Conservation (phyloP, 1,139 yeast species). For the Hemisphaericaspora xylofermentans region DNA sequence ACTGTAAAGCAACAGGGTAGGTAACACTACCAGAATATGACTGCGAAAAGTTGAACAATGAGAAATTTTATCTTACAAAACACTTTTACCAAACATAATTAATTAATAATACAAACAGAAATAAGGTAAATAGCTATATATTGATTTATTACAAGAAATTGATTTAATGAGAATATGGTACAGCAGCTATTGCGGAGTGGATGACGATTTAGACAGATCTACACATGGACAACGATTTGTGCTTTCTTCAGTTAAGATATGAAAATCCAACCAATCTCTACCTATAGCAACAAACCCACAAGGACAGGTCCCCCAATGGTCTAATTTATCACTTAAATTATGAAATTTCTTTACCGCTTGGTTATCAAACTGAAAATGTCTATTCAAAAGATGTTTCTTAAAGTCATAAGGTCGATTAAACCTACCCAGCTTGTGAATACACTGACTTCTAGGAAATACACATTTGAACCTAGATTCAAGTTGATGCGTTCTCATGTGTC, state of each 20-base stretch:
- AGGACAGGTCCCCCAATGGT: slow-evolving; percentile 53
- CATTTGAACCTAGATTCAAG: slow-evolving; percentile 57
- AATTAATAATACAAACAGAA: no score
- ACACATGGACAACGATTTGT: slow-evolving; percentile 31
- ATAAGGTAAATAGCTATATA: no score
- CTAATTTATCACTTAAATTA: slow-evolving; percentile 54
- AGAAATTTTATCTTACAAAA: no score
- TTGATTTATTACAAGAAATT: no score
- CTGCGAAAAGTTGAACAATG: no score
- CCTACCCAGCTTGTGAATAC: slow-evolving; percentile 61
- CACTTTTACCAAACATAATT: no score
- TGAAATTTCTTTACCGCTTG: slow-evolving; percentile 47
- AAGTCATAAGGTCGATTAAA: slow-evolving; percentile 71
- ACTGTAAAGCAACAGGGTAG: no score
- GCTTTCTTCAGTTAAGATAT: slow-evolving; percentile 40
- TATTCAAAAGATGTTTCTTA: slow-evolving; percentile 64
- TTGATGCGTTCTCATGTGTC: slow-evolving; percentile 68
- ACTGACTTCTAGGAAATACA: slow-evolving; percentile 49
- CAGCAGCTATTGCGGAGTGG: background rate
- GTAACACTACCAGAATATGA: no score
- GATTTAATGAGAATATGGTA: background rate
- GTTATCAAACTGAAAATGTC: slow-evolving; percentile 58
- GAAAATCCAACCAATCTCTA: slow-evolving; percentile 57
- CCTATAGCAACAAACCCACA: slow-evolving; percentile 56
- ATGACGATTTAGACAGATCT: slow-evolving; percentile 6